A percentile compares a stretch with the other conserved stretches of the same genome.
Evolutionary conservation across 202 grass and related monocot genomes (phyloP).

Genomic region (Schoenoplectus triqueter): DNA sequence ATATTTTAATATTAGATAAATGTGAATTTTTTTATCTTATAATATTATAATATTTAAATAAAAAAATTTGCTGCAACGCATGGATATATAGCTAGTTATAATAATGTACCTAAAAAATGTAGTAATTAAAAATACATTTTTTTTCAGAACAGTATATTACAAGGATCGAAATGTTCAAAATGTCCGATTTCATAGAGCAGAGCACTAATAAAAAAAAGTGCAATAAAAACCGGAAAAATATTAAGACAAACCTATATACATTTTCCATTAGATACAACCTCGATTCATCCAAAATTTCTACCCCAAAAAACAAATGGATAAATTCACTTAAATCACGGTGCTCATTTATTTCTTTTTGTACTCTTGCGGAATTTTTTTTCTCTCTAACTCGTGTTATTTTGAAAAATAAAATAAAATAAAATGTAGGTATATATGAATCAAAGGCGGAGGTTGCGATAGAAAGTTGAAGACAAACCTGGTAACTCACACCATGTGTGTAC

Average conservation of each 20-base stretch:
- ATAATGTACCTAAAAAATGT: too few relatives aligned
- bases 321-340: not conserved
- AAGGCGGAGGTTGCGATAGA: slow-evolving; percentile 25
- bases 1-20: too few relatives aligned
- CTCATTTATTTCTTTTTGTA: not conserved
- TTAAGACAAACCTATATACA: not conserved
- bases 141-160: too few relatives aligned
- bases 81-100: too few relatives aligned
- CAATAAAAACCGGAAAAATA: not conserved
- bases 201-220: not conserved
- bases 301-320: not conserved
- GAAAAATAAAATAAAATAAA: not conserved
- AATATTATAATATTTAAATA: too few relatives aligned
- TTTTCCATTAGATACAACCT: not conserved
- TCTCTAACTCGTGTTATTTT: not conserved
- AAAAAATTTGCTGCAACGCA: too few relatives aligned
- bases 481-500: slow-evolving; percentile 7
- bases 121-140: too few relatives aligned
- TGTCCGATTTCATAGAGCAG: too few relatives aligned
- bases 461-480: not conserved
- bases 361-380: not conserved
- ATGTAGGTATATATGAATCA: slow-evolving; percentile 10
- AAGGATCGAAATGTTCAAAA: too few relatives aligned
- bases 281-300: not conserved
- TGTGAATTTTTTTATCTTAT: too few relatives aligned